Conservation (phyloP, 768 basidiomycete species). For the Agaricus blazei region DNA sequence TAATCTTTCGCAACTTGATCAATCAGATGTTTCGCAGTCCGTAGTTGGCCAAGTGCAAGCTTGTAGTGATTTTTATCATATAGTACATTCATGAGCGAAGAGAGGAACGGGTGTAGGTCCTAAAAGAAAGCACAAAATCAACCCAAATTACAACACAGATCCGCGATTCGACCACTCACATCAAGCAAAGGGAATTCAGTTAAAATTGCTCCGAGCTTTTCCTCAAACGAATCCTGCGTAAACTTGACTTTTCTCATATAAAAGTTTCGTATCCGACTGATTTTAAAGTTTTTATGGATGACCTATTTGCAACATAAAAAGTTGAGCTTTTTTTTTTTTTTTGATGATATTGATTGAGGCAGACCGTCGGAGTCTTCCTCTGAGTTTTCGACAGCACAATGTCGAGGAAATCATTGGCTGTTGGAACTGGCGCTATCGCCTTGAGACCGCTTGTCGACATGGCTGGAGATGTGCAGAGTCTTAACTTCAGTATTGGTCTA, state of each 20-base stretch:
- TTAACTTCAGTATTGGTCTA: too few relatives aligned
- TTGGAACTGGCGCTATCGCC: constrained; percentile 98
- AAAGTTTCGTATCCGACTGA: constrained; percentile 94
- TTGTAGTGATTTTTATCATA: constrained; percentile 99
- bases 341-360: constrained; percentile 12
- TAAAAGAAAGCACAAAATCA: constrained; percentile 26
- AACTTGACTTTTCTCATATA: constrained; percentile 99
- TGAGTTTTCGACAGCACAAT: constrained; percentile 93
- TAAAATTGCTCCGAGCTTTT: constrained; percentile 90
- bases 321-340: neutral
- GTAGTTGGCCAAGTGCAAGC: constrained; percentile 93
- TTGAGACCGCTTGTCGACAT: constrained; percentile 90
- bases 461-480: neutral
- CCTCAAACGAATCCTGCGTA: constrained; percentile 94
- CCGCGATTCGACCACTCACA: constrained; percentile 42
- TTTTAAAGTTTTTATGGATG: constrained; percentile 99
- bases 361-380: constrained; percentile 93
- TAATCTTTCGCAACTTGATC: constrained; percentile 98
- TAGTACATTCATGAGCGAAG: constrained; percentile 94
- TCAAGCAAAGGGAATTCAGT: constrained; percentile 97
- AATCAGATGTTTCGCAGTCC: constrained; percentile 93
- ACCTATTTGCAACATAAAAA: constrained; percentile 44
- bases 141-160: constrained; percentile 6
- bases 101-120: constrained; percentile 95
- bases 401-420: constrained; percentile 90